Conservation (phyloP, 768 basidiomycete genomes). For the Collybiopsis confluens region DNA sequence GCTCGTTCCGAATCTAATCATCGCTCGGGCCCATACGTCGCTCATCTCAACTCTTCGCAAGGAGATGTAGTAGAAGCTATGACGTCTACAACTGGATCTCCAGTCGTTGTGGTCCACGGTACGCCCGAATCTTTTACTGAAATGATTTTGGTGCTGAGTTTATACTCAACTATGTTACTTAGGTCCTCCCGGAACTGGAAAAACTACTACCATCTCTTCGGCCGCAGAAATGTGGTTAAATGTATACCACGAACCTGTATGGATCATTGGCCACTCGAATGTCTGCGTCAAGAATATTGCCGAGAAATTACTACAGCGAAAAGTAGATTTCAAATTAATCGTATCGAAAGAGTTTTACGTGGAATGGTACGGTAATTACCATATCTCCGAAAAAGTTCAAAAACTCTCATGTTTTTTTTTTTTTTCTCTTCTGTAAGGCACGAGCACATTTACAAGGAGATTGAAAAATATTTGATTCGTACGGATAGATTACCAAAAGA, state of each 20-base stretch:
- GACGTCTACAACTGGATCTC: slow-evolving; percentile 18
- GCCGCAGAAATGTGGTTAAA: slow-evolving; percentile 33
- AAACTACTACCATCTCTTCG: slow-evolving; percentile 47
- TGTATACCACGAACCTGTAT: slow-evolving; percentile 15
- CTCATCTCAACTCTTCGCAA: slow-evolving; percentile 34
- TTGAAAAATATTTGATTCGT: slow-evolving; percentile 31
- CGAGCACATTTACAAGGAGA: slow-evolving; percentile 39
- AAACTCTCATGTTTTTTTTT: too few species aligned
- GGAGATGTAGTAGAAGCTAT: slow-evolving; percentile 30
- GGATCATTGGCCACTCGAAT: slow-evolving; percentile 47
- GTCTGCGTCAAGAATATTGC: slow-evolving; percentile 51
- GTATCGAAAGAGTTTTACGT: slow-evolving; percentile 45
- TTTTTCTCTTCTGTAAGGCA: slow-evolving; percentile 38
- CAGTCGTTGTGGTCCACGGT: slow-evolving; percentile 38
- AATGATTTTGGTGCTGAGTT: not conserved
- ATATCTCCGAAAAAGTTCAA: too few species aligned
- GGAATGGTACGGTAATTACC: slow-evolving; percentile 41
- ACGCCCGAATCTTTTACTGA: not conserved
- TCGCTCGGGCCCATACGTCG: not conserved
- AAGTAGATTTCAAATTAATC: slow-evolving; percentile 36
- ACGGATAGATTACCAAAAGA: slow-evolving; percentile 36
- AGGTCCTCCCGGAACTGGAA: slow-evolving; percentile 53
- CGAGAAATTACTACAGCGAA: slow-evolving; percentile 31
- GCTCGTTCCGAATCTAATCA: not conserved
- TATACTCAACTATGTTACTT: not conserved